Evolutionary conservation across 2,329 filamentous ascomycete species (phyloP).

Genomic region (Leptographium lundbergii): DNA sequence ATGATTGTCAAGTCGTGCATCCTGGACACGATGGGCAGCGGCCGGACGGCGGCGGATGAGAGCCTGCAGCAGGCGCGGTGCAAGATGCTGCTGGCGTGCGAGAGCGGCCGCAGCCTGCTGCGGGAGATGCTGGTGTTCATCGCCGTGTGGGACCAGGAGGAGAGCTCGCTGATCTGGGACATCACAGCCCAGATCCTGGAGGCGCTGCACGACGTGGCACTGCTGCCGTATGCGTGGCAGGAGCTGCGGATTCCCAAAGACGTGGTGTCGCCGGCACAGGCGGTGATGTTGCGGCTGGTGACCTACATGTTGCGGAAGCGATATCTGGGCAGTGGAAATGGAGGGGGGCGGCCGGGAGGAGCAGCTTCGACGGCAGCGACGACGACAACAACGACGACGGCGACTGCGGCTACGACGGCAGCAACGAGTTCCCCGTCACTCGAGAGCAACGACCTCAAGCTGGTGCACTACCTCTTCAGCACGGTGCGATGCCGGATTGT

Average conservation of each 20-base stretch:
- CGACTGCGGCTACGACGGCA: background rate
- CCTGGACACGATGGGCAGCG: slow-evolving; percentile 65
- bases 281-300: slow-evolving; percentile 79
- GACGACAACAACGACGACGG: background rate
- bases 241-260: slow-evolving; percentile 87
- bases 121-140: slow-evolving; percentile 91
- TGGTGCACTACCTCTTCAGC: slow-evolving; percentile 80
- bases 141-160: slow-evolving; percentile 89
- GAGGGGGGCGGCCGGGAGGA: slow-evolving; percentile 17
- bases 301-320: slow-evolving; percentile 67
- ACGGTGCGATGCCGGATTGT: slow-evolving; percentile 88
- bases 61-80: slow-evolving; percentile 86
- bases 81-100: slow-evolving; percentile 76
- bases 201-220: slow-evolving; percentile 74
- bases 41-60: slow-evolving; percentile 52
- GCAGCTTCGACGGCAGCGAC: slow-evolving; percentile 18
- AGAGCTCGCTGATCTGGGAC: slow-evolving; percentile 90
- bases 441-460: slow-evolving; percentile 40
- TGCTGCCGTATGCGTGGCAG: slow-evolving; percentile 87
- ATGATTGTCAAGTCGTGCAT: slow-evolving; percentile 98
- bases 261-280: slow-evolving; percentile 90
- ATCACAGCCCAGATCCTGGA: slow-evolving; percentile 94
- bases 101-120: slow-evolving; percentile 80
- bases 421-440: slow-evolving; percentile 18
- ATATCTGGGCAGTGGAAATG: slow-evolving; percentile 25